Evolutionary conservation across 1,139 yeast genomes (phyloP), one percentile per base, ranked within the genome.

Genomic region (Pichia sp.): DNA sequence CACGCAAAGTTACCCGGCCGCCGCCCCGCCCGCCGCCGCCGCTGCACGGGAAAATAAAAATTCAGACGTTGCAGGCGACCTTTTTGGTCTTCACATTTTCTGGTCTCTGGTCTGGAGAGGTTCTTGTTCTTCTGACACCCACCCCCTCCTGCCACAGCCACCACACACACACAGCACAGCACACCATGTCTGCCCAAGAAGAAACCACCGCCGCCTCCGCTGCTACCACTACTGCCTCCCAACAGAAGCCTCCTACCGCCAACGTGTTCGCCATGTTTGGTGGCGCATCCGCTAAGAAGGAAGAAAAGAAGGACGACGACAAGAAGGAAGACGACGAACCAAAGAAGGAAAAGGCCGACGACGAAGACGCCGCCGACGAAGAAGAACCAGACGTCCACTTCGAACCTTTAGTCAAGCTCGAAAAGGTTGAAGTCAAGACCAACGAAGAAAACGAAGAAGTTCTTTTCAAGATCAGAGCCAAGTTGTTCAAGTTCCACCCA

Each of bases 391-490:
- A 93, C 61, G 94, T 93, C 52, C 96, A 93, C 69, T 94, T 93
- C 62, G 97, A 93, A 72, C 99, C 99, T 47, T 75, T 93, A 58
- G 97, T 93, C 53, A 88, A 87, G 70, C 81, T 93, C 61, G 97
- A 91, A 72, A 86, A 87, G 69, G 98, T 93, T 46, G 98, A 93
- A 28, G 96, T 91, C 57, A 91, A 90, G 75, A 91, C 98, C 61
- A 88, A 90, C 71, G 99, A 93, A 73, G 99, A 93, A 72, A 80
- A 90, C 55, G 99, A 93, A 74, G 96, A 89, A 53, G 91, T 85
- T 28, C 69, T 86, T 58, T 86, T 75, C 74, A 93, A 93, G 67
- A 90, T 84, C 47, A 78, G 99, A 67, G 98, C 99, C 59, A 94
- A 93, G 73, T 77, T 93, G 66, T 93, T 93, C 77, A 85, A 90